Base-by-base conservation (phyloP, 2,329 filamentous ascomycete species). In the Cercospora beticola region DNA sequence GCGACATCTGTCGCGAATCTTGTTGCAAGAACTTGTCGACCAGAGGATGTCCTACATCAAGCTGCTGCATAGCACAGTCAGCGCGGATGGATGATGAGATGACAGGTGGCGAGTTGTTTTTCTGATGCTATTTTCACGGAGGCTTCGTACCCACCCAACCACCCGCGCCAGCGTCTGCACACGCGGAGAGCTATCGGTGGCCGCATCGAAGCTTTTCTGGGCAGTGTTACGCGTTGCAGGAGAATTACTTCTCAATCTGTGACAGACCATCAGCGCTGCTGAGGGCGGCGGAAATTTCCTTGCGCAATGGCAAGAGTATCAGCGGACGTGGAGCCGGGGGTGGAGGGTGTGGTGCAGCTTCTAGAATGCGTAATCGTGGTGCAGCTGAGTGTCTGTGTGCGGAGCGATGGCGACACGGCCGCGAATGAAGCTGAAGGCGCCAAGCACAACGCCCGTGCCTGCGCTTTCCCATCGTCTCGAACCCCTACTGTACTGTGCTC, bases 131-230 rank as follows among this genome's bases (percentile, higher is more conserved):
- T 58, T 58, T 58, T 58, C 21, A 58, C 54, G 26, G 26, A 58
- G 54, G 54, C 54, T 58, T 58, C 54, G 54, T 58, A 58, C 54
- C 54, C 54, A 33, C 54, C 23, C 54, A 57, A 26, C 54, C 54
- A 31, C 54, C 26, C 54, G 21, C 49, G 26, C 30, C 54, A 30
- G 54, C 7, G 16, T 58, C 54, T 33, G 30, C 54, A 33, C 23
- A 31, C 54, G 54, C 54, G 30, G 30, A 58, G 21, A 33, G 26
- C 54, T 31, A 33, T 33, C 30, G 54, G 31, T 58, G 54, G 54
- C 54, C 18, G 30, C 30, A 33, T n/a, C 14, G 26, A 58, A 58
- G 54, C 54, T 58, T 57, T 52, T 23, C 46, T 52, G 46, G 46
- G 46, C 46, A 52, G 46, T 23, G 43, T 26, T 26, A 52, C 46